These are phyloP conservation scores for Phaeodactylum tricornutum DNA, from an alignment of 108 stramenopile species.

Conservation along the genomic window DNA sequence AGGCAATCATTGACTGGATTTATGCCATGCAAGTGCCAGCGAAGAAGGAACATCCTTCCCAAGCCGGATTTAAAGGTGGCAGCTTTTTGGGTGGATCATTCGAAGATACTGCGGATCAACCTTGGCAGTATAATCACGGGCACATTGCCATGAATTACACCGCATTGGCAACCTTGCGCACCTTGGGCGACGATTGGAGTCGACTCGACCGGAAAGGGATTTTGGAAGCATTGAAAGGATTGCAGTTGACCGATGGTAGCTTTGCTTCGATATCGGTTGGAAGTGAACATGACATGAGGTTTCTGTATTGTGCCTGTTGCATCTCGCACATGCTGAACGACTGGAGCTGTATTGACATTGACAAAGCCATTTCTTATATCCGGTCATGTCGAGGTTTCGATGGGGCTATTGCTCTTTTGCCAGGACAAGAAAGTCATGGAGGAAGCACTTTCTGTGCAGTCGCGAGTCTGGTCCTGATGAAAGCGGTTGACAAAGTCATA, in stretches of 20 bases:
- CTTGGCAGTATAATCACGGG: constrained; percentile 6
- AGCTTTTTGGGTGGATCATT: constrained; percentile 31
- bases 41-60: not conserved
- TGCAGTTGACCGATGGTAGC: constrained; percentile 24
- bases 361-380: constrained; percentile 24
- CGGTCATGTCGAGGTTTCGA: constrained; percentile 49
- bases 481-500: constrained; percentile 42
- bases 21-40: constrained; percentile 27
- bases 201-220: constrained; percentile 30
- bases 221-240: constrained; percentile 6
- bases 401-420: constrained; percentile 53
- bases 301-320: constrained; percentile 76
- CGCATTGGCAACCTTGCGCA: constrained; percentile 51
- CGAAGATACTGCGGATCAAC: not conserved
- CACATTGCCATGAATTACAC: constrained; percentile 84
- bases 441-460: constrained; percentile 83
- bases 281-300: constrained; percentile 74
- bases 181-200: constrained; percentile 60
- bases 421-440: constrained; percentile 72
- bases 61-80: constrained; percentile 48
- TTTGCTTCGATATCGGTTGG: constrained; percentile 20
- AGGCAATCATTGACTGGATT: constrained; percentile 56
- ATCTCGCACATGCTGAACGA: constrained; percentile 55
- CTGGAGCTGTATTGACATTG: constrained; percentile 27
- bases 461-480: constrained; percentile 59